Conservation (phyloP, 2,329 filamentous ascomycete genomes). For the Colletotrichum sp. region DNA sequence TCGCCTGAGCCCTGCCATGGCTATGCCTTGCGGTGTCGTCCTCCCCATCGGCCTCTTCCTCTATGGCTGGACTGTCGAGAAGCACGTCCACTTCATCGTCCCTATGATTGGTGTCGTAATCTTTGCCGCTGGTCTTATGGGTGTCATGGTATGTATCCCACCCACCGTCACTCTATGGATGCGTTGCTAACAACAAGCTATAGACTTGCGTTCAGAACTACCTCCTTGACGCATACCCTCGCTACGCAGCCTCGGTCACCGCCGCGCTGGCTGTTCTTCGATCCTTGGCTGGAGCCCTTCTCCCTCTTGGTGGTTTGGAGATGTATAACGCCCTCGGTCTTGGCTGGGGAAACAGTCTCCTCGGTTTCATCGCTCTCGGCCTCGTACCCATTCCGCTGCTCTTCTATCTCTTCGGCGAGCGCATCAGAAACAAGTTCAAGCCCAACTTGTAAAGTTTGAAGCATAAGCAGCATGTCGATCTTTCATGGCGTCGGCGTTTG, state of each 20-base stretch:
- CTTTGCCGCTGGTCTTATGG: slow-evolving; percentile 40
- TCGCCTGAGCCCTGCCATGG: slow-evolving; percentile 26
- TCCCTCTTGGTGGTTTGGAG: slow-evolving; percentile 41
- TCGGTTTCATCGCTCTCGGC: slow-evolving; percentile 41
- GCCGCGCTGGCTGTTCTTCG: slow-evolving; percentile 42
- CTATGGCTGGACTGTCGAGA: slow-evolving; percentile 64
- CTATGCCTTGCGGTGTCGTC: slow-evolving; percentile 33
- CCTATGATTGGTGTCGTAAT: slow-evolving; percentile 54
- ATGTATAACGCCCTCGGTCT: slow-evolving; percentile 43
- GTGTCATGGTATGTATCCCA: slow-evolving; percentile 31
- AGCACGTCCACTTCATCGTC: slow-evolving; percentile 57
- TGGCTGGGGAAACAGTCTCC: slow-evolving; percentile 48
- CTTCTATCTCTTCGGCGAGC: slow-evolving; percentile 41
- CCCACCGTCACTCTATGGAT: neutral
- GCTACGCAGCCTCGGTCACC: slow-evolving; percentile 42
- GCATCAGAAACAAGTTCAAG: slow-evolving; percentile 31
- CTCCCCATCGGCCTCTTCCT: slow-evolving; percentile 57
- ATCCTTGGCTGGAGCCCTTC: slow-evolving; percentile 39
- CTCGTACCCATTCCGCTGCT: slow-evolving; percentile 41
- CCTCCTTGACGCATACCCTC: slow-evolving; percentile 58
- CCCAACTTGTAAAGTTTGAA: neutral
- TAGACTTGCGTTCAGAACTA: slow-evolving; percentile 61
- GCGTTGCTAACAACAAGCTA: neutral
- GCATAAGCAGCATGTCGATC: neutral
- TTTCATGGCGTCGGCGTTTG: neutral